Conservation (phyloP, 1,284 basidiomycete species). For the Ceratobasidium sp. region DNA sequence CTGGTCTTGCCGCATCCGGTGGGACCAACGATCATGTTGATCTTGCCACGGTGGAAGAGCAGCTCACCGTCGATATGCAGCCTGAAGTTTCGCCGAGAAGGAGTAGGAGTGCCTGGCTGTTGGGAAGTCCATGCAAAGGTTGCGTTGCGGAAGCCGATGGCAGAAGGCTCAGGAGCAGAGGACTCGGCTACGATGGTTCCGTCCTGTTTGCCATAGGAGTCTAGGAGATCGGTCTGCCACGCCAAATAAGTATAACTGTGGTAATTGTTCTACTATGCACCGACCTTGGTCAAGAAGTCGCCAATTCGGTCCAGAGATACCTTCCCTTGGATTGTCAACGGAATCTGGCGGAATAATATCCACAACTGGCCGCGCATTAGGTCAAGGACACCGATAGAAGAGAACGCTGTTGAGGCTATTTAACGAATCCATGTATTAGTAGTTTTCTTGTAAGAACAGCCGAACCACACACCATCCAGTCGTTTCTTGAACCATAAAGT, state of each 20-base stretch:
- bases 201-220: conserved; percentile 52
- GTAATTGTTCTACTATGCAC: too few relatives aligned
- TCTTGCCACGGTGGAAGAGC: conserved; percentile 60
- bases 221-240: conserved; percentile 62
- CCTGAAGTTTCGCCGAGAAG: conserved; percentile 53
- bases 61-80: conserved; percentile 60
- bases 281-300: conserved; percentile 59
- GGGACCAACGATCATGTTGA: conserved; percentile 70
- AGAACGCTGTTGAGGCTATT: conserved; percentile 51
- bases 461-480: conserved; percentile 6
- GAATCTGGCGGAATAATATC: conserved; percentile 20
- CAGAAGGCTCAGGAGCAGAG: conserved; percentile 44
- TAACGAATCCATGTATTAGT: neutral
- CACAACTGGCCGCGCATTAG: conserved; percentile 25
- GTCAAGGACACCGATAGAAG: conserved; percentile 57
- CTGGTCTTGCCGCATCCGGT: conserved; percentile 60
- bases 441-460: neutral
- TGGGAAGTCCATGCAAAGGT: conserved; percentile 55
- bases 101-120: conserved; percentile 44
- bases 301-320: conserved; percentile 59
- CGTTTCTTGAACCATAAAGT: conserved; percentile 31
- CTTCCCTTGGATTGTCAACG: conserved; percentile 50
- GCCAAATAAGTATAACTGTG: too few relatives aligned
- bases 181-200: conserved; percentile 48
- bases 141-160: conserved; percentile 56